Evolutionary conservation across 257 asterid genomes (phyloP).

Genomic region (Nicotiana benthamiana): DNA sequence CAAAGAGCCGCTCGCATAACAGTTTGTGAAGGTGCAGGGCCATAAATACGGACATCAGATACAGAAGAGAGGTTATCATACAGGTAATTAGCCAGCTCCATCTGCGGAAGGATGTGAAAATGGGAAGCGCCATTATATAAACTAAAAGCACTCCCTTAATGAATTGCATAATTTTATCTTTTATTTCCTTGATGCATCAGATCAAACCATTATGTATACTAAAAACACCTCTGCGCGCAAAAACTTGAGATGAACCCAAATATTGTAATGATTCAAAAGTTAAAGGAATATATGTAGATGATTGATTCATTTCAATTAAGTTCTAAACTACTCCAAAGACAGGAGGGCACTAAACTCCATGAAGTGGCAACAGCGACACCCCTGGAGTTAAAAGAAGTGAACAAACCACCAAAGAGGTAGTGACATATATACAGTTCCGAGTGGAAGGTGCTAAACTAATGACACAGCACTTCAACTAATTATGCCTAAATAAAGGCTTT

Average conservation of each 20-base stretch:
- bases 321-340: neutral
- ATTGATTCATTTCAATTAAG: neutral
- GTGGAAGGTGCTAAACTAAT: neutral
- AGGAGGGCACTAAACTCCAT: neutral
- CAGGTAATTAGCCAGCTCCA: slow-evolving; percentile 58
- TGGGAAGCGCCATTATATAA: neutral
- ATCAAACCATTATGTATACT: neutral
- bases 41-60: slow-evolving; percentile 61
- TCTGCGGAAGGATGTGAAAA: slow-evolving; percentile 30
- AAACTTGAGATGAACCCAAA: neutral
- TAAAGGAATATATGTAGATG: neutral
- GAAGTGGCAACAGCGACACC: neutral
- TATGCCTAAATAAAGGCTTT: neutral
- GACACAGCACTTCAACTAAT: neutral
- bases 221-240: neutral
- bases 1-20: slow-evolving; percentile 74
- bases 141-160: neutral
- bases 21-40: slow-evolving; percentile 68
- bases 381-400: neutral
- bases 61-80: slow-evolving; percentile 46
- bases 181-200: neutral
- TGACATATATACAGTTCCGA: neutral
- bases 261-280: neutral
- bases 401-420: neutral
- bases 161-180: neutral